phyloP scores from a whole-genome alignment of 2,329 filamentous ascomycete genomes.

The Zymoseptoria brevis region DNA sequence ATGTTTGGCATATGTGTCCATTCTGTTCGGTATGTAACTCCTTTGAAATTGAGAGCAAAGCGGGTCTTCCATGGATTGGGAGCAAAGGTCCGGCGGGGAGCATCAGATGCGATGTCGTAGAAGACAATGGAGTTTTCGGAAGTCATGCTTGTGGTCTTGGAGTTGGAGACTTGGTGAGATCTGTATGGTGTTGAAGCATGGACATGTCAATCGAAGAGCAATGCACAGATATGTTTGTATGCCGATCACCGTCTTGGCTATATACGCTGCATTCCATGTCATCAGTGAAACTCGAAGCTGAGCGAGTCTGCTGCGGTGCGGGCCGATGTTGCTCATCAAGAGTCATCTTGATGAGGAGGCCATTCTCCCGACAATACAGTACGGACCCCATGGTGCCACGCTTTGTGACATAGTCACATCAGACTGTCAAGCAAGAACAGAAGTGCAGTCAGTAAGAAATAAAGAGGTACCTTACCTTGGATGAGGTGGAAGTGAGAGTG shows the following conservation, averaged over 20 bases:
- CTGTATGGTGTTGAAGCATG: not conserved
- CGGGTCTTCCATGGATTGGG: conserved; percentile 48
- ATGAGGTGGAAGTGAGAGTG: too few relatives aligned
- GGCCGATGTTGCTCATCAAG: too few relatives aligned
- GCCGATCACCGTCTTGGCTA: too few relatives aligned
- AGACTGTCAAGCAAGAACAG: not conserved
- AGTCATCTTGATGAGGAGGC: too few relatives aligned
- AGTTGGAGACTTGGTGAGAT: not conserved
- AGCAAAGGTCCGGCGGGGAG: conserved; percentile 33
- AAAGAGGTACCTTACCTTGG: too few relatives aligned
- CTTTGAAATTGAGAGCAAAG: conserved; percentile 44
- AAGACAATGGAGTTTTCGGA: conserved; percentile 30
- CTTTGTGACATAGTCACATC: too few relatives aligned
- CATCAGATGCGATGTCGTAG: conserved; percentile 43
- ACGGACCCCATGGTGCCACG: too few relatives aligned
- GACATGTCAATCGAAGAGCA: too few relatives aligned
- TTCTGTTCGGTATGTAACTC: conserved; percentile 38
- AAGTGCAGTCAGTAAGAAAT: not conserved
- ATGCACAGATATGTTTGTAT: too few relatives aligned
- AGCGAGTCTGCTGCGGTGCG: too few relatives aligned
- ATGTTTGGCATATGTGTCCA: conserved; percentile 51
- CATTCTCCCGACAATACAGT: not conserved
- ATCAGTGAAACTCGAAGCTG: too few relatives aligned
- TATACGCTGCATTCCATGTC: too few relatives aligned
- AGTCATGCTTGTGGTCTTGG: conserved; percentile 16